Percentiles rank a stretch among this genome's conserved stretches.
Conservation (phyloP, 768 basidiomycete genomes). For the Leccinum boreale region DNA sequence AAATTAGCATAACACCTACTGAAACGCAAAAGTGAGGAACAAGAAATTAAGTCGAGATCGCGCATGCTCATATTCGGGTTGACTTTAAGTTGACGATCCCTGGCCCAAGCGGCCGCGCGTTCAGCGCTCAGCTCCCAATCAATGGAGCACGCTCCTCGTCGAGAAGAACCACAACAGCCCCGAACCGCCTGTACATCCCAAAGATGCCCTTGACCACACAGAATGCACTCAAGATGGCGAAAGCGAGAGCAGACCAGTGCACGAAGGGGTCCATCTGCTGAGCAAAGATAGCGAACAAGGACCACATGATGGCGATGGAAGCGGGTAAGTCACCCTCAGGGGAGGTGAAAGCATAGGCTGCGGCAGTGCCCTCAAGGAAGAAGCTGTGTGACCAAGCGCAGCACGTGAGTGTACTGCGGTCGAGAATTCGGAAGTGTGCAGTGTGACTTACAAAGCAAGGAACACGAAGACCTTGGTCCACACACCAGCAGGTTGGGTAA, state of each 20-base stretch:
- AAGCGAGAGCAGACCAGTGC: conserved; percentile 86
- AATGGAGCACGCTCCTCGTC: conserved; percentile 91
- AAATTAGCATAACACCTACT: background rate
- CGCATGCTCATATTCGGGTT: background rate
- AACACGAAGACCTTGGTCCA: conserved; percentile 97
- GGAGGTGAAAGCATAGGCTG: conserved; percentile 91
- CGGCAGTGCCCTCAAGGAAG: conserved; percentile 90
- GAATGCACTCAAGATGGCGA: conserved; percentile 79
- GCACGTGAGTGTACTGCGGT: conserved; percentile 6
- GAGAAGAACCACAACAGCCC: conserved; percentile 54
- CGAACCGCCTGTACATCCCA: conserved; percentile 47
- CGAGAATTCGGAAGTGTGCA: background rate
- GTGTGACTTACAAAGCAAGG: conserved; percentile 66
- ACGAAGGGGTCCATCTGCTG: conserved; percentile 71
- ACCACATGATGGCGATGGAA: conserved; percentile 87
- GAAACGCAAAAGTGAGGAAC: background rate
- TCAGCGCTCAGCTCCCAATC: conserved; percentile 41
- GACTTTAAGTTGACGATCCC: background rate
- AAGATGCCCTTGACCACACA: conserved; percentile 79
- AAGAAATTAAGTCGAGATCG: background rate
- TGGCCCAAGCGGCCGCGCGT: background rate
- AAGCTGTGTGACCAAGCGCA: conserved; percentile 43
- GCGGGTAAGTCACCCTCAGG: conserved; percentile 91
- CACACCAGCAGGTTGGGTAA: conserved; percentile 61
- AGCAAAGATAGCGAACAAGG: conserved; percentile 90